These are phyloP conservation scores for Candolleomyces eurysporus DNA, from an alignment of 768 basidiomycete species.

Conservation along the genomic window DNA sequence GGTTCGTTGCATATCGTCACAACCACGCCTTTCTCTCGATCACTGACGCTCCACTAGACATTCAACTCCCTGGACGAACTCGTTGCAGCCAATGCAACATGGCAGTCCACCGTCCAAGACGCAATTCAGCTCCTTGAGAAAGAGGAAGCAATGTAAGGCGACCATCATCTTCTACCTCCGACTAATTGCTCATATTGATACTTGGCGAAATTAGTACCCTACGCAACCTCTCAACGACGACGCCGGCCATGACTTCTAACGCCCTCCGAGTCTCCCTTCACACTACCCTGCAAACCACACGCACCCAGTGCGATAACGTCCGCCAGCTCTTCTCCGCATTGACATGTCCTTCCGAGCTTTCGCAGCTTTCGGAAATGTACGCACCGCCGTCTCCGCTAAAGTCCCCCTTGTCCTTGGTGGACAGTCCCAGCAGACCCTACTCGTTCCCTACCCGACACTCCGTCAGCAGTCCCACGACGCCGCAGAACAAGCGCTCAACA, in stretches of 20 bases:
- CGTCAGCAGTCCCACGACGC: constrained; percentile 17
- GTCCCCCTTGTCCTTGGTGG: constrained; percentile 23
- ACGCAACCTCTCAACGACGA: background rate
- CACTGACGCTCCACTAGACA: constrained; percentile 43
- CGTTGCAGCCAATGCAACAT: constrained; percentile 61
- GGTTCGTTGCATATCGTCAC: constrained; percentile 33
- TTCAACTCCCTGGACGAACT: constrained; percentile 65
- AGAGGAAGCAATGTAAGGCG: constrained; percentile 63
- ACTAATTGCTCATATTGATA: background rate
- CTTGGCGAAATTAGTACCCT: no score
- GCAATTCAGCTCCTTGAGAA: constrained; percentile 62
- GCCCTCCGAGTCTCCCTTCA: constrained; percentile 70
- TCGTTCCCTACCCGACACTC: constrained; percentile 40
- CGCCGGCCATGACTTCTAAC: constrained; percentile 25
- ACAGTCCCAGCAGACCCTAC: constrained; percentile 30
- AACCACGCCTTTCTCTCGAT: background rate
- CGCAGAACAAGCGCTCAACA: constrained; percentile 58
- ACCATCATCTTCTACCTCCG: background rate
- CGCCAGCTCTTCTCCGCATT: constrained; percentile 77
- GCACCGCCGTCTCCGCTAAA: constrained; percentile 67
- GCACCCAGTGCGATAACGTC: constrained; percentile 79
- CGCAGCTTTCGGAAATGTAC: constrained; percentile 86
- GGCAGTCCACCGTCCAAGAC: constrained; percentile 75
- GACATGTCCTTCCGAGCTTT: constrained; percentile 66
- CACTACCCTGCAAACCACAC: constrained; percentile 71